Evolutionary conservation across 768 basidiomycete species (phyloP).

Genomic region (Nidularia sp.): DNA sequence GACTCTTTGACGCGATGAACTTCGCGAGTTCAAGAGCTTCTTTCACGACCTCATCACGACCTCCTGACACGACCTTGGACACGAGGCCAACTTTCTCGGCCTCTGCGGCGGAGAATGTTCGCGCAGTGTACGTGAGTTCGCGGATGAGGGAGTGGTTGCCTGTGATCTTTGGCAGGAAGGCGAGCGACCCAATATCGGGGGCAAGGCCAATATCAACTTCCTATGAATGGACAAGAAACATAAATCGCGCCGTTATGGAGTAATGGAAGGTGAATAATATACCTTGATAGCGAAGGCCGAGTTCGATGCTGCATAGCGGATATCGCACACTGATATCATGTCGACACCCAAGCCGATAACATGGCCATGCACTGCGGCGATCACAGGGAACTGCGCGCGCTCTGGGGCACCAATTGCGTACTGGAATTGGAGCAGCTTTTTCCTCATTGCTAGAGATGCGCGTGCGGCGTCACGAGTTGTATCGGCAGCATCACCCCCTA

Average conservation of each 20-base stretch:
- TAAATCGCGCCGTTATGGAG: neutral
- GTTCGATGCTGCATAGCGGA: conserved; percentile 67
- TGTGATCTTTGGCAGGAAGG: conserved; percentile 72
- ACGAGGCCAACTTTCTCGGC: conserved; percentile 71
- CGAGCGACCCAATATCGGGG: conserved; percentile 84
- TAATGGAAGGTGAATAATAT: conserved; percentile 36
- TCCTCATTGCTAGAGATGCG: conserved; percentile 41
- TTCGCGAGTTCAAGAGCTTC: conserved; percentile 65
- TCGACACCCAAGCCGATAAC: conserved; percentile 79
- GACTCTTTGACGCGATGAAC: conserved; percentile 70
- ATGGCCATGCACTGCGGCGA: conserved; percentile 75
- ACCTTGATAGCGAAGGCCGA: conserved; percentile 73
- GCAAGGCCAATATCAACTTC: conserved; percentile 87
- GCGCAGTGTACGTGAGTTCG: conserved; percentile 75
- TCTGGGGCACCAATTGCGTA: conserved; percentile 64
- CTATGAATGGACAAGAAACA: conserved; percentile 27
- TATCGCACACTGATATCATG: conserved; percentile 69
- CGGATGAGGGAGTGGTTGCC: conserved; percentile 70
- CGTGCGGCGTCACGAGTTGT: conserved; percentile 45
- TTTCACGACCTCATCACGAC: conserved; percentile 57
- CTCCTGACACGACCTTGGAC: conserved; percentile 66
- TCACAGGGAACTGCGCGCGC: conserved; percentile 72
- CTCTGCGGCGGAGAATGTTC: conserved; percentile 65
- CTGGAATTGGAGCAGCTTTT: conserved; percentile 61
- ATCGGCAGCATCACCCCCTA: conserved; percentile 16